These are phyloP conservation scores for Xylaria sp. DNA, from an alignment of 2,329 filamentous ascomycete genomes.

Conservation along the genomic window DNA sequence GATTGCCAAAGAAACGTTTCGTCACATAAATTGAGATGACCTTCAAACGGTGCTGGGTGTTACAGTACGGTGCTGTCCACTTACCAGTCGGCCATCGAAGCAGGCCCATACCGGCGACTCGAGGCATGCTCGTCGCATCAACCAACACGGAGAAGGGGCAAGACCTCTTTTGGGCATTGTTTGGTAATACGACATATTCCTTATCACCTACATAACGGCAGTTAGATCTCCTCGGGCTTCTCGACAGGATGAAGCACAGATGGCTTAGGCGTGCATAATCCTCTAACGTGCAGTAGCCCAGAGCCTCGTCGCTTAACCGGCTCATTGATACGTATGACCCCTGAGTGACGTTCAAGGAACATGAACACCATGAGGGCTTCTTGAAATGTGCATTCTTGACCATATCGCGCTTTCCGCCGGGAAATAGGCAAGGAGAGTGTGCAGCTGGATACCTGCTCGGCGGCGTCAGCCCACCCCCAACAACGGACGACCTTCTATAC, in stretches of 20 bases:
- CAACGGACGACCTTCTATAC: not conserved
- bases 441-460: not conserved
- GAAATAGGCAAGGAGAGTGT: not conserved
- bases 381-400: not conserved
- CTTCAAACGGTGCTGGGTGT: not conserved
- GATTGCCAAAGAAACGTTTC: not conserved
- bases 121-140: not conserved
- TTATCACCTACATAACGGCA: not conserved
- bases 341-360: not conserved
- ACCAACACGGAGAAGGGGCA: not conserved
- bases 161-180: not conserved
- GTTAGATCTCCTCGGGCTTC: not conserved
- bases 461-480: not conserved
- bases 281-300: too few species aligned
- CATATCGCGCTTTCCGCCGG: not conserved
- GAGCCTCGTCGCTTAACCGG: not conserved
- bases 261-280: too few species aligned
- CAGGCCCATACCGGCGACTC: not conserved
- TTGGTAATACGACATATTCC: not conserved
- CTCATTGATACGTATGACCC: not conserved
- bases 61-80: not conserved
- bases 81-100: not conserved
- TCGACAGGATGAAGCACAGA: too few species aligned
- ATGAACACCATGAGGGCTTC: not conserved
- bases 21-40: not conserved